Evolutionary conservation across 2,329 filamentous ascomycete species (phyloP).

Genomic region (Peltaster fructicola): DNA sequence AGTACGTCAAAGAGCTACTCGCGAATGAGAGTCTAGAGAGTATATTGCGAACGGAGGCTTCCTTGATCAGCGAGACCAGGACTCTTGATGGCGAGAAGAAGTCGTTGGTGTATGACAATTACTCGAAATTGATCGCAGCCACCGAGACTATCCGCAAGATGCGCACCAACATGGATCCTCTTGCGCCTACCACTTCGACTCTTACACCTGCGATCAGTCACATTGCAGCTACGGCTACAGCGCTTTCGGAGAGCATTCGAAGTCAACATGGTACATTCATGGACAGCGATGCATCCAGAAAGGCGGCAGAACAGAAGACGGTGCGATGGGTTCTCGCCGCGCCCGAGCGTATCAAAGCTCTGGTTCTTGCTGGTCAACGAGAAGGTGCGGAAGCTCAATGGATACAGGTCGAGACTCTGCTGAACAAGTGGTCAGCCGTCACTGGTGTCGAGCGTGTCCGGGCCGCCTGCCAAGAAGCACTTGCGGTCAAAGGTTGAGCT

Average conservation of each 20-base stretch:
- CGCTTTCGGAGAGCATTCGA: constrained; percentile 23
- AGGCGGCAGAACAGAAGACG: constrained; percentile 29
- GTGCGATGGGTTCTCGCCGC: constrained; percentile 45
- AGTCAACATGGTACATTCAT: constrained; percentile 7
- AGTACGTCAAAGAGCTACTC: constrained; percentile 46
- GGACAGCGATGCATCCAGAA: constrained; percentile 21
- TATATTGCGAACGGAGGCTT: constrained; percentile 51
- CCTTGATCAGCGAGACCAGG: constrained; percentile 58
- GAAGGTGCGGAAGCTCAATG: constrained; percentile 42
- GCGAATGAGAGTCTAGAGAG: constrained; percentile 48
- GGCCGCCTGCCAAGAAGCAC: constrained; percentile 18
- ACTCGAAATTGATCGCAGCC: constrained; percentile 88
- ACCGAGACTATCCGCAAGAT: constrained; percentile 91
- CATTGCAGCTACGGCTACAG: constrained; percentile 45
- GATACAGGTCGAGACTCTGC: constrained; percentile 22
- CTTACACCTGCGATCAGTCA: constrained; percentile 56
- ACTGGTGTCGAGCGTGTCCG: constrained; percentile 25
- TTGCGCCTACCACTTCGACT: constrained; percentile 56
- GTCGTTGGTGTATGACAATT: constrained; percentile 94
- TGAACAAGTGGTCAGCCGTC: constrained; percentile 28
- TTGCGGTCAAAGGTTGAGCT: too few relatives aligned
- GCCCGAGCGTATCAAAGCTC: constrained; percentile 38
- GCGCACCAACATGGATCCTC: constrained; percentile 63
- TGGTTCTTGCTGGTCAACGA: constrained; percentile 41
- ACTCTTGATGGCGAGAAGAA: constrained; percentile 93